Conservation (phyloP, 805 yeast genomes). For the Starmerella khaoyaiensis region DNA sequence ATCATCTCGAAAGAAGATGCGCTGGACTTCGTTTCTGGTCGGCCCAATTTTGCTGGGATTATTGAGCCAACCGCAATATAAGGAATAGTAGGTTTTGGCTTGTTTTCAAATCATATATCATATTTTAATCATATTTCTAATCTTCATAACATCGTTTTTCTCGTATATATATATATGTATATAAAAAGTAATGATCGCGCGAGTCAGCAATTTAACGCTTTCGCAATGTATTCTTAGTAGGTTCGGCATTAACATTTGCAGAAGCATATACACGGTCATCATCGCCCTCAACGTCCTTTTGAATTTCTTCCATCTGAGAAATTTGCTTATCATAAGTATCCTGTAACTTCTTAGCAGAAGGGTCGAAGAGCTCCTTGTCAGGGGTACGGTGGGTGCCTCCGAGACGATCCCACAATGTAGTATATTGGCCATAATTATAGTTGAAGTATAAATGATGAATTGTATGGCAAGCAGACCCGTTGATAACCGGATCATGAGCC, state of each 20-base stretch:
- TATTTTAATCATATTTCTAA: background rate
- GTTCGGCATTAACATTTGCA: background rate
- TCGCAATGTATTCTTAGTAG: background rate
- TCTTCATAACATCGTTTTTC: too few relatives aligned
- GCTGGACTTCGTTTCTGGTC: constrained; percentile 53
- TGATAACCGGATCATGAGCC: constrained; percentile 84
- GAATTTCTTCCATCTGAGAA: constrained; percentile 62
- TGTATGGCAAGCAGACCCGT: constrained; percentile 98
- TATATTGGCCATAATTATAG: constrained; percentile 96
- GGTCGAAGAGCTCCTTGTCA: constrained; percentile 70
- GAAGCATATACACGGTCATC: constrained; percentile 61
- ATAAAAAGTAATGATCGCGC: background rate
- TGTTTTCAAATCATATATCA: background rate
- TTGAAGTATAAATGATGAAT: constrained; percentile 93
- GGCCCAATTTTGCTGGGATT: background rate
- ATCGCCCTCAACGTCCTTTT: constrained; percentile 67
- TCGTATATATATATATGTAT: background rate
- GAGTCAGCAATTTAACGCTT: background rate
- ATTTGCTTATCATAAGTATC: constrained; percentile 60
- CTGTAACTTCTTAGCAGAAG: constrained; percentile 41
- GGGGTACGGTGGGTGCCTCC: constrained; percentile 92
- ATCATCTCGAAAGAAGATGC: constrained; percentile 66
- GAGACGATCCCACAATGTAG: constrained; percentile 94
- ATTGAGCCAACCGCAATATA: background rate
- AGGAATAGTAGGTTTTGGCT: background rate